These are phyloP conservation scores for Tricholoma flavovirens DNA, from an alignment of 768 basidiomycete genomes.

Conservation along the genomic window DNA sequence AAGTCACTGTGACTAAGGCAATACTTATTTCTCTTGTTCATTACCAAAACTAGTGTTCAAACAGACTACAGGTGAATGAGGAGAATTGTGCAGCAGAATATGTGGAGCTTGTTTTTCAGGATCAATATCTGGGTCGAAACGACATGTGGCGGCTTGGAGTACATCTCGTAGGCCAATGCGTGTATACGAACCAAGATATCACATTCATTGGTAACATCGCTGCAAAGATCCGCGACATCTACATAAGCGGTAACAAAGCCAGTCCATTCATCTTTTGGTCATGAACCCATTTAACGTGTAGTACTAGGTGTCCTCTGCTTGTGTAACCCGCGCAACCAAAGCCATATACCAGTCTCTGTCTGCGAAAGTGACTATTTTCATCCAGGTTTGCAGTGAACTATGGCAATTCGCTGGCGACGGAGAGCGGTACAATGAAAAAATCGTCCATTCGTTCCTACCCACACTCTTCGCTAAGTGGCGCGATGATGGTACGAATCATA, in stretches of 20 bases:
- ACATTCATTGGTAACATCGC: constrained; percentile 77
- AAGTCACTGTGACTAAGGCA: constrained; percentile 70
- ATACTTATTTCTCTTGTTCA: background rate
- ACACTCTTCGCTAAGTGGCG: constrained; percentile 83
- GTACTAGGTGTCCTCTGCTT: constrained; percentile 73
- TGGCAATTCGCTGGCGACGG: constrained; percentile 98
- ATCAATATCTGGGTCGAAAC: constrained; percentile 91
- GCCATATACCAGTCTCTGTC: constrained; percentile 86
- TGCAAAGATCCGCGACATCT: constrained; percentile 79
- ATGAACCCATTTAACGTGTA: constrained; percentile 1
- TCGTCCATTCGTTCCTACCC: constrained; percentile 95
- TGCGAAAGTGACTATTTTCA: constrained; percentile 88
- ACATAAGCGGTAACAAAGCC: constrained; percentile 64
- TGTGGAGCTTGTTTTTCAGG: constrained; percentile 88
- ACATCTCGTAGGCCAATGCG: constrained; percentile 71
- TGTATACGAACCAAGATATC: constrained; percentile 81
- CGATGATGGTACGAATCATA: constrained; percentile 83
- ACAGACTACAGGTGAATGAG: constrained; percentile 55
- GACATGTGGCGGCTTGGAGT: constrained; percentile 97
- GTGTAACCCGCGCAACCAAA: constrained; percentile 79
- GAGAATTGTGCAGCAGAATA: constrained; percentile 60
- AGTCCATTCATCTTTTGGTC: constrained; percentile 11
- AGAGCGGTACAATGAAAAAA: constrained; percentile 93
- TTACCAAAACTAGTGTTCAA: background rate
- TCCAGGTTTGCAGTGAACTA: constrained; percentile 92